These are phyloP conservation scores for Cryptococcus floricola DNA, from an alignment of 1,284 basidiomycete genomes.

Conservation along the genomic window DNA sequence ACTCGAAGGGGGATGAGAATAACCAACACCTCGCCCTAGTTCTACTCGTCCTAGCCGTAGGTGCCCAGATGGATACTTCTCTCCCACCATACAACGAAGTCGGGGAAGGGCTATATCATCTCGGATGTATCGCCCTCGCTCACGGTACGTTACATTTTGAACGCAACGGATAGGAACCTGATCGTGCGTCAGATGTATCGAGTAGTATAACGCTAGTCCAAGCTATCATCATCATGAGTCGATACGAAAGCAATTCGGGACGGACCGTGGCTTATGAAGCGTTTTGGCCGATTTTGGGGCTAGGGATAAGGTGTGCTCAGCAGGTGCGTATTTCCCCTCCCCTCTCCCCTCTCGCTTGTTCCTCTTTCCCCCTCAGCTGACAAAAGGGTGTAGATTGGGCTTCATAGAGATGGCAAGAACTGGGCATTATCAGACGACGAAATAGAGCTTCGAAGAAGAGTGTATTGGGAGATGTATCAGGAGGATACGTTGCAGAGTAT, in stretches of 20 bases:
- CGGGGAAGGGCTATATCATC: conserved; percentile 6
- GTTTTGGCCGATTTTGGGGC: conserved; percentile 15
- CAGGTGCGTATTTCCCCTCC: background rate
- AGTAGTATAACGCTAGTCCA: conserved; percentile 13
- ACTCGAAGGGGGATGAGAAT: background rate
- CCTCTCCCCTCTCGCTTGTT: too few species aligned
- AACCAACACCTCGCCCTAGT: conserved; percentile 8
- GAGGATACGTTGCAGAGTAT: conserved; percentile 17
- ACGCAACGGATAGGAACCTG: background rate
- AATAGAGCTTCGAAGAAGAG: conserved; percentile 12
- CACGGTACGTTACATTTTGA: background rate
- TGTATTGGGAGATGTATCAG: conserved; percentile 20
- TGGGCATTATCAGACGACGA: conserved; percentile 17
- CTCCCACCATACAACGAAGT: conserved; percentile 5
- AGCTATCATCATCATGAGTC: conserved; percentile 12
- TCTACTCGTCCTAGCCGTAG: conserved; percentile 15
- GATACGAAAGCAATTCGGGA: conserved; percentile 6
- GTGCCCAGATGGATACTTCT: conserved; percentile 10
- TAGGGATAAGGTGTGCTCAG: conserved; percentile 11
- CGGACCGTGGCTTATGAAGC: background rate
- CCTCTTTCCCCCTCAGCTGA: background rate
- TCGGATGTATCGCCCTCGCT: conserved; percentile 10
- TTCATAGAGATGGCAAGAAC: conserved; percentile 17
- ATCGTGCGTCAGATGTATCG: background rate
- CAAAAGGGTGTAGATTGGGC: conserved; percentile 4